A percentile compares a stretch with the other conserved stretches of the same genome.
These are phyloP conservation scores for Aspergillus ostianus DNA, from an alignment of 495 filamentous ascomycete genomes.

Conservation along the genomic window DNA sequence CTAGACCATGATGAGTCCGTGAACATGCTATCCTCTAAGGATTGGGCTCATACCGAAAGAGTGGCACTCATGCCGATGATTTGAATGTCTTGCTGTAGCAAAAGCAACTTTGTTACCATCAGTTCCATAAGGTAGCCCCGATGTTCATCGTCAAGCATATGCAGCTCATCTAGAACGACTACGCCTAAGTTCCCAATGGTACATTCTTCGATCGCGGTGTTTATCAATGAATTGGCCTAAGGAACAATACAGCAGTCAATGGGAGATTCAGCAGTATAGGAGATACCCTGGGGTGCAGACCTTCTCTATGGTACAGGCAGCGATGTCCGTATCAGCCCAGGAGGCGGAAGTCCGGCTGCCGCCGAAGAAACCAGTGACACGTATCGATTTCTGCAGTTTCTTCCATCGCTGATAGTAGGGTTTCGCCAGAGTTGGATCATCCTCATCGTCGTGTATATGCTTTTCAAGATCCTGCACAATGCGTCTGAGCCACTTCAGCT, in stretches of 20 bases:
- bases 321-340: conserved; percentile 78
- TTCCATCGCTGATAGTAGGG: conserved; percentile 34
- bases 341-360: conserved; percentile 62
- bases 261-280: not conserved
- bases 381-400: conserved; percentile 42
- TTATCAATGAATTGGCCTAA: conserved; percentile 78
- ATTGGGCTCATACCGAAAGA: conserved; percentile 54
- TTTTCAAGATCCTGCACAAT: conserved; percentile 64
- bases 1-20: conserved; percentile 37
- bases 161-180: conserved; percentile 76
- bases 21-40: not conserved
- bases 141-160: conserved; percentile 78
- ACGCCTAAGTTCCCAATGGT: conserved; percentile 61
- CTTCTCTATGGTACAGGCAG: conserved; percentile 83
- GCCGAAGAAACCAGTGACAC: conserved; percentile 73
- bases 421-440: conserved; percentile 12
- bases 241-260: not conserved
- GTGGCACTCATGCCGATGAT: conserved; percentile 85
- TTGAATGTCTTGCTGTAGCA: conserved; percentile 67
- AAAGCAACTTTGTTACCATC: conserved; percentile 74
- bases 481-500: conserved; percentile 71
- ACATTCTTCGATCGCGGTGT: conserved; percentile 70
- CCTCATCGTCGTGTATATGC: conserved; percentile 28
- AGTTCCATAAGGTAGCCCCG: conserved; percentile 81
- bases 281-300: conserved; percentile 34